These are phyloP conservation scores for Penicillium sp. DNA, from an alignment of 2,329 filamentous ascomycete genomes.

Conservation along the genomic window DNA sequence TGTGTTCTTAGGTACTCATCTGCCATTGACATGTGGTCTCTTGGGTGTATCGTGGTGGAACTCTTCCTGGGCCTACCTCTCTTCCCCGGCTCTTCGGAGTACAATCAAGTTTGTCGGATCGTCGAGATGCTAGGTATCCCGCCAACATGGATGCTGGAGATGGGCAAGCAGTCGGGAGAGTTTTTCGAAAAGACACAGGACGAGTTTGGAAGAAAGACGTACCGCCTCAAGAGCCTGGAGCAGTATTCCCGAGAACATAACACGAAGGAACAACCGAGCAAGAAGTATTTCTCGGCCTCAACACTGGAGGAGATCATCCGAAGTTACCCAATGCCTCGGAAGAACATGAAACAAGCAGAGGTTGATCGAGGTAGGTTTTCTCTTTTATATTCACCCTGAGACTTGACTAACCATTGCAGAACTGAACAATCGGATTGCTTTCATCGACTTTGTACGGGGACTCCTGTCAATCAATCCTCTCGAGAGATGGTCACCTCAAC, in stretches of 20 bases:
- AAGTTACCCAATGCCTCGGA: slow-evolving; percentile 95
- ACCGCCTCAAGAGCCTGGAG: slow-evolving; percentile 94
- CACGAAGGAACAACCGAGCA: slow-evolving; percentile 97
- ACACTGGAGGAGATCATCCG: slow-evolving; percentile 96
- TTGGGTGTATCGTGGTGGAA: slow-evolving; percentile 97
- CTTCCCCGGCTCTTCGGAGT: slow-evolving; percentile 96
- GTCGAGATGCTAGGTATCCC: slow-evolving; percentile 97
- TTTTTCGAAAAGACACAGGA: slow-evolving; percentile 94
- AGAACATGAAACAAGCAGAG: slow-evolving; percentile 98
- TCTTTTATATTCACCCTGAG: slow-evolving; percentile 1
- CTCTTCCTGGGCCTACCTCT: slow-evolving; percentile 90
- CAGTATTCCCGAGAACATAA: slow-evolving; percentile 94
- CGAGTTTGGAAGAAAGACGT: slow-evolving; percentile 87
- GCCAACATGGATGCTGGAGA: slow-evolving; percentile 98
- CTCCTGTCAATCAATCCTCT: slow-evolving; percentile 91
- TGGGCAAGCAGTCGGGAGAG: slow-evolving; percentile 95
- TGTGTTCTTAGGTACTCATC: slow-evolving; percentile 71
- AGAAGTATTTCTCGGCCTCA: slow-evolving; percentile 97
- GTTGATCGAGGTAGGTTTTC: slow-evolving; percentile 78
- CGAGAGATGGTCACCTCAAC: slow-evolving; percentile 95
- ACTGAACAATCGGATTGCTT: slow-evolving; percentile 96
- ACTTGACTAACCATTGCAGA: slow-evolving; percentile 57
- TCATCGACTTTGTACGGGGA: slow-evolving; percentile 96
- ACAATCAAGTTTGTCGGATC: slow-evolving; percentile 96
- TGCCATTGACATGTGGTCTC: slow-evolving; percentile 99